Conservation (phyloP, 371 early-diverging fungal genomes). For the Funneliformis caledonium region DNA sequence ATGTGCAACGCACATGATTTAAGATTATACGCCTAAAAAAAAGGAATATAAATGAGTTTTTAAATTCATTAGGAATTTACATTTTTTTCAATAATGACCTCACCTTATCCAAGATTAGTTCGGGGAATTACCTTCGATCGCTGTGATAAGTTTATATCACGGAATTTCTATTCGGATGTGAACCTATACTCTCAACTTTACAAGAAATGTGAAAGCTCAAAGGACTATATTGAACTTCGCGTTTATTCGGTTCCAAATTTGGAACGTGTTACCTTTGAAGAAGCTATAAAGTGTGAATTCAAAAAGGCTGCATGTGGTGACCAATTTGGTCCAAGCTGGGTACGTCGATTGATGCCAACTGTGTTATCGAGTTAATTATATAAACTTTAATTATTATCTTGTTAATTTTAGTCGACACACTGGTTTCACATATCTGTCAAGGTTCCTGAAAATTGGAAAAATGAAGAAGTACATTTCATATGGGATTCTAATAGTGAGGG, state of each 20-base stretch:
- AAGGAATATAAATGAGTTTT: not conserved
- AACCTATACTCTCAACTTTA: conserved; percentile 58
- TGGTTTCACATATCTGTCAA: conserved; percentile 79
- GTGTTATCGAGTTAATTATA: not conserved
- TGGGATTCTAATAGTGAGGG: conserved; percentile 91
- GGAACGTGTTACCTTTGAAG: conserved; percentile 80
- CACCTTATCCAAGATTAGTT: conserved; percentile 6
- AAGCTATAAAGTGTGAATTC: conserved; percentile 79
- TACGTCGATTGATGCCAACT: conserved; percentile 44
- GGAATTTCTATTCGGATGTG: conserved; percentile 64
- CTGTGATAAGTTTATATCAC: conserved; percentile 57
- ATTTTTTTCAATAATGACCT: not conserved
- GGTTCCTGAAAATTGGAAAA: conserved; percentile 70
- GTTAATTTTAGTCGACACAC: conserved; percentile 74
- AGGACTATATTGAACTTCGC: conserved; percentile 52
- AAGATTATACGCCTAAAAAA: too few species aligned
- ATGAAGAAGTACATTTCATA: conserved; percentile 71
- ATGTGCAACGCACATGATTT: too few species aligned
- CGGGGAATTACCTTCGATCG: conserved; percentile 63
- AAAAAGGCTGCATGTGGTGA: conserved; percentile 67
- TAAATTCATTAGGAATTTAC: not conserved
- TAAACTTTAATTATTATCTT: not conserved
- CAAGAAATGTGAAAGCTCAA: conserved; percentile 42
- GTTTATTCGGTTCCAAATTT: conserved; percentile 83
- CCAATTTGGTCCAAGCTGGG: conserved; percentile 84